Conservation (phyloP, 352 stramenopile genomes). For the Stephanocyclus meneghinianus region DNA sequence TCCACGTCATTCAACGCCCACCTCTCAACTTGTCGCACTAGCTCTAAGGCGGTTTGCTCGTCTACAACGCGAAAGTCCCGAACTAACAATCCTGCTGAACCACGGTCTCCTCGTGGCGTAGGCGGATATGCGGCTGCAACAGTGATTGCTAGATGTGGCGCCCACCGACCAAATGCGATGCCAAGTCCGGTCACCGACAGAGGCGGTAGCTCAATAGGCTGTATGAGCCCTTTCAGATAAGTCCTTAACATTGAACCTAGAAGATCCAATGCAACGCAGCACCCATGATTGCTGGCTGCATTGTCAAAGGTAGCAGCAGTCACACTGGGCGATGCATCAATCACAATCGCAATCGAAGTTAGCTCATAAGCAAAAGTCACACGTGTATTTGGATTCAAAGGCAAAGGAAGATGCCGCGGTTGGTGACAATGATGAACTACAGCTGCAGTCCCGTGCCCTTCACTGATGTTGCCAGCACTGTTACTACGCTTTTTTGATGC, state of each 20-base stretch:
- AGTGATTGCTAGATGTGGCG: slow-evolving; percentile 69
- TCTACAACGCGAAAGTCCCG: slow-evolving; percentile 73
- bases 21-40: slow-evolving; percentile 61
- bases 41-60: slow-evolving; percentile 51
- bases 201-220: slow-evolving; percentile 65
- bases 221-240: slow-evolving; percentile 68
- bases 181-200: slow-evolving; percentile 58
- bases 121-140: slow-evolving; percentile 76
- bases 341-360: slow-evolving; percentile 74
- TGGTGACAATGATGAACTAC: slow-evolving; percentile 56
- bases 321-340: slow-evolving; percentile 78
- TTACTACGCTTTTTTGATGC: slow-evolving; percentile 21
- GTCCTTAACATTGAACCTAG: slow-evolving; percentile 61
- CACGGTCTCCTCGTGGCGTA: slow-evolving; percentile 45
- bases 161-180: slow-evolving; percentile 56
- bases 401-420: slow-evolving; percentile 66
- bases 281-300: slow-evolving; percentile 2
- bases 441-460: neutral
- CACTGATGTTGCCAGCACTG: neutral
- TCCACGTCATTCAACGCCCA: slow-evolving; percentile 77
- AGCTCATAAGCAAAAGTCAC: slow-evolving; percentile 80
- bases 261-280: slow-evolving; percentile 67
- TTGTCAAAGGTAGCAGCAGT: slow-evolving; percentile 46
- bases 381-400: slow-evolving; percentile 65
- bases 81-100: slow-evolving; percentile 66